A percentile compares a stretch with the other conserved stretches of the same genome.
phyloP scores from a whole-genome alignment of 2,329 filamentous ascomycete genomes.

The Microdochium nivale region DNA sequence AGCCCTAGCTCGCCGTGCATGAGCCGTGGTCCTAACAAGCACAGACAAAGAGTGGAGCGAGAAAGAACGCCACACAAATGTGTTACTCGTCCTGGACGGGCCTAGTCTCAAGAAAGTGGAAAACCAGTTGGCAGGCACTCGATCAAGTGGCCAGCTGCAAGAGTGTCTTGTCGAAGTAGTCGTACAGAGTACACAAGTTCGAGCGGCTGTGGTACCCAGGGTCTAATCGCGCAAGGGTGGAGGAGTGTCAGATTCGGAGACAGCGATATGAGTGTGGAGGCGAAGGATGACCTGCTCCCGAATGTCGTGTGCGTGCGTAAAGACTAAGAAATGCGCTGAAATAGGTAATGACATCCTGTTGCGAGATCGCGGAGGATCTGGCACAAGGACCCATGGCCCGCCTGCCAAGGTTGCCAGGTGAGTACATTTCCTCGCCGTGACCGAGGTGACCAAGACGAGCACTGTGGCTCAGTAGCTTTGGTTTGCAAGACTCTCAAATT shows the following conservation, averaged over 20 bases:
- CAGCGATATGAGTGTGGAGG: background rate
- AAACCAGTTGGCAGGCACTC: too few relatives aligned
- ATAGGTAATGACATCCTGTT: background rate
- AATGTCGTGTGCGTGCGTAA: background rate
- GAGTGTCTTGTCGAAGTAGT: too few relatives aligned
- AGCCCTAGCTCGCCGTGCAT: background rate
- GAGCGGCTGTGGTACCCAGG: background rate
- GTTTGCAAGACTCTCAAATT: background rate
- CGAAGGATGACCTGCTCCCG: background rate
- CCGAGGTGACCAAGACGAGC: too few relatives aligned
- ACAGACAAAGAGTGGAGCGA: background rate
- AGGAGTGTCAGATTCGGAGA: background rate
- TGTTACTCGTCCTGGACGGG: background rate
- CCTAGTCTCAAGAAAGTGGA: background rate
- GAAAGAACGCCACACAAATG: background rate
- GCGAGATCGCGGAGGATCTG: background rate
- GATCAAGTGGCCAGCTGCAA: too few relatives aligned
- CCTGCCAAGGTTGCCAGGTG: background rate
- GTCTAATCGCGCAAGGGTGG: background rate
- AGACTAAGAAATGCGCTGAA: background rate
- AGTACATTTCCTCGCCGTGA: too few relatives aligned
- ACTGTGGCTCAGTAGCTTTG: too few relatives aligned
- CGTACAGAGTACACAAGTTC: too few relatives aligned
- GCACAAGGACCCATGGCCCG: background rate
- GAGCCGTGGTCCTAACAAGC: background rate